Percentiles rank a stretch among this genome's conserved stretches.
phyloP scores from a whole-genome alignment of 2,329 filamentous ascomycete species.

The Reticulascus tulasneorum region DNA sequence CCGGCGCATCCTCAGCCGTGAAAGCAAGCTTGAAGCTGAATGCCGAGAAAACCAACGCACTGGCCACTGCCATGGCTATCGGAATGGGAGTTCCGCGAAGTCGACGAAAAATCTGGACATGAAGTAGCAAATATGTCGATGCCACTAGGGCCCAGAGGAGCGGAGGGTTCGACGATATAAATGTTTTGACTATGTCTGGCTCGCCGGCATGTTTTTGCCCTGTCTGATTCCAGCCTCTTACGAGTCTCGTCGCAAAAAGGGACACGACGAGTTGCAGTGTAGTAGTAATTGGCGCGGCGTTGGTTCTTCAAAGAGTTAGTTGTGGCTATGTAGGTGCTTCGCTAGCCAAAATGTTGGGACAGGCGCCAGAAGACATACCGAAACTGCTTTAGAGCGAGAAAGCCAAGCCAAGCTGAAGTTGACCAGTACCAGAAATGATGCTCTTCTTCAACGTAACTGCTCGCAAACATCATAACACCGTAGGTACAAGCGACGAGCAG shows the following conservation, averaged over 20 bases:
- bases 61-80: constrained; percentile 35
- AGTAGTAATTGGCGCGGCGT: not conserved
- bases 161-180: constrained; percentile 59
- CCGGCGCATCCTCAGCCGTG: constrained; percentile 81
- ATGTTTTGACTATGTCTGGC: constrained; percentile 74
- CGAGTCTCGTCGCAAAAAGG: constrained; percentile 51
- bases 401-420: constrained; percentile 64
- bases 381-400: constrained; percentile 46
- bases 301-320: constrained; percentile 1
- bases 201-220: constrained; percentile 94
- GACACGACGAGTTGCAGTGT: constrained; percentile 33
- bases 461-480: constrained; percentile 91
- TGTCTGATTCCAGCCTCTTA: constrained; percentile 89
- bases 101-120: constrained; percentile 37
- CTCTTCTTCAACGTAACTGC: constrained; percentile 96
- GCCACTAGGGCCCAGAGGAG: constrained; percentile 73
- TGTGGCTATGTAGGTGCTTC: not conserved
- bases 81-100: constrained; percentile 38
- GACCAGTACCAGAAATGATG: constrained; percentile 99
- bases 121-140: constrained; percentile 62
- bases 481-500: constrained; percentile 58
- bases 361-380: constrained; percentile 23
- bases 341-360: no score
- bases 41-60: constrained; percentile 47
- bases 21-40: constrained; percentile 88